These are phyloP conservation scores for Zostera marina DNA, from an alignment of 116 monocot species.

Conservation along the genomic window DNA sequence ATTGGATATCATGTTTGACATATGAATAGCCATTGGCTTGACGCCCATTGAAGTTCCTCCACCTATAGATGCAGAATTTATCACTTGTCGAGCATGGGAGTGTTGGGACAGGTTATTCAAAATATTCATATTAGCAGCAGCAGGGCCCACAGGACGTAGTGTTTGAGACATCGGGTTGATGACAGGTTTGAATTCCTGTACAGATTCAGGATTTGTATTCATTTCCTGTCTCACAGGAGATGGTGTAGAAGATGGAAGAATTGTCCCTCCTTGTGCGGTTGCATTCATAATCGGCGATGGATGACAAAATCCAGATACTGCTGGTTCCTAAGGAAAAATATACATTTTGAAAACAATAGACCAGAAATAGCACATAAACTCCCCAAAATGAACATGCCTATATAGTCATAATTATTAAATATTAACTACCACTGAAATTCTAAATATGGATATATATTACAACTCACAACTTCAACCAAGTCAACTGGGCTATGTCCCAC, in stretches of 20 bases:
- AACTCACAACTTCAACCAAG: slow-evolving; percentile 67
- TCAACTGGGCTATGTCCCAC: slow-evolving; percentile 37
- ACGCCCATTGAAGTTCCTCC: slow-evolving; percentile 47
- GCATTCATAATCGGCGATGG: slow-evolving; percentile 33
- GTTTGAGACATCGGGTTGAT: slow-evolving; percentile 40
- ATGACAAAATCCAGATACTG: slow-evolving; percentile 46
- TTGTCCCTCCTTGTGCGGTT: slow-evolving; percentile 41
- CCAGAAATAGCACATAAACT: not conserved
- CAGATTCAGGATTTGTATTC: slow-evolving; percentile 33
- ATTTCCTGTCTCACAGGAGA: slow-evolving; percentile 66
- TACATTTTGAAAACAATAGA: not conserved
- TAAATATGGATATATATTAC: not conserved
- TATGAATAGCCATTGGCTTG: slow-evolving; percentile 60
- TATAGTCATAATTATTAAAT: no score
- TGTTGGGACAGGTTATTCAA: slow-evolving; percentile 77
- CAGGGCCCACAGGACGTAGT: slow-evolving; percentile 43
- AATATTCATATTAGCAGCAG: slow-evolving; percentile 70
- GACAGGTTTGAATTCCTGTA: slow-evolving; percentile 72
- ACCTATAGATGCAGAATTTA: slow-evolving; percentile 54
- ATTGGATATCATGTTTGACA: slow-evolving; percentile 88
- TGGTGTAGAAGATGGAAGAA: slow-evolving; percentile 44
- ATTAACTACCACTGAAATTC: no score
- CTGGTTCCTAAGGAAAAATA: slow-evolving; percentile 45
- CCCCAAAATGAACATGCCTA: not conserved
- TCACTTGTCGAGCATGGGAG: slow-evolving; percentile 52